Conservation (phyloP, 441 rosid species). For the Eutrema salsugineum region DNA sequence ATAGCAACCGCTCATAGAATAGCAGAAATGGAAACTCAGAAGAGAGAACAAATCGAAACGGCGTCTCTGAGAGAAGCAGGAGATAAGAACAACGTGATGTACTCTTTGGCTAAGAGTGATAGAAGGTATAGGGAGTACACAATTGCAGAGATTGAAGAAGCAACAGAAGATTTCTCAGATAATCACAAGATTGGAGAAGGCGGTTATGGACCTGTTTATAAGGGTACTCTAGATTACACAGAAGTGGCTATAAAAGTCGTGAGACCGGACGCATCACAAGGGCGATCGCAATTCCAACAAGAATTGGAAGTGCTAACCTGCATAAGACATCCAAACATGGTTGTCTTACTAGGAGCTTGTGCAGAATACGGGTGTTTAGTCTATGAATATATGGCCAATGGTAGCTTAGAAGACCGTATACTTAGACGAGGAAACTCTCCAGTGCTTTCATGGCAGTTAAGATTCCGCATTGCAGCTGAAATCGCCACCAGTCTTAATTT, state of each 20-base stretch:
- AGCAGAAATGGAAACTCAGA: conserved; percentile 65
- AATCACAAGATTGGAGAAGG: conserved; percentile 82
- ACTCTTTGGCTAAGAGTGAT: conserved; percentile 26
- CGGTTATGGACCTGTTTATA: conserved; percentile 80
- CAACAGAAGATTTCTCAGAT: conserved; percentile 47
- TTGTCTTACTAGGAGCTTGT: conserved; percentile 79
- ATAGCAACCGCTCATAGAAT: conserved; percentile 55
- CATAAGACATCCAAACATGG: conserved; percentile 92
- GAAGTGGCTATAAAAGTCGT: conserved; percentile 77
- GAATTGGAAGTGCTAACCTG: conserved; percentile 75
- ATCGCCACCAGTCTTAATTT: conserved; percentile 78
- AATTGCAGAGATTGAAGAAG: conserved; percentile 73
- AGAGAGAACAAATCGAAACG: conserved; percentile 45
- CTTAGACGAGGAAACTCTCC: conserved; percentile 50
- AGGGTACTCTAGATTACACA: conserved; percentile 61
- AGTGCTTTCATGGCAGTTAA: conserved; percentile 64
- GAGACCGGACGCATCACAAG: conserved; percentile 79
- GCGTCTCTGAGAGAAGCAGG: conserved; percentile 34
- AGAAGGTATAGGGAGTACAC: conserved; percentile 57
- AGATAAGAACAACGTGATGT: conserved; percentile 28
- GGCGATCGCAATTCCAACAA: conserved; percentile 69
- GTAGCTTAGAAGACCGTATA: conserved; percentile 77
- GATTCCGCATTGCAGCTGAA: conserved; percentile 75
- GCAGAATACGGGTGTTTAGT: conserved; percentile 74
- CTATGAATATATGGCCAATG: conserved; percentile 79